A percentile compares a stretch with the other conserved stretches of the same genome.
phyloP scores from a whole-genome alignment of 2,329 filamentous ascomycete genomes.

The Penicillium paneum region DNA sequence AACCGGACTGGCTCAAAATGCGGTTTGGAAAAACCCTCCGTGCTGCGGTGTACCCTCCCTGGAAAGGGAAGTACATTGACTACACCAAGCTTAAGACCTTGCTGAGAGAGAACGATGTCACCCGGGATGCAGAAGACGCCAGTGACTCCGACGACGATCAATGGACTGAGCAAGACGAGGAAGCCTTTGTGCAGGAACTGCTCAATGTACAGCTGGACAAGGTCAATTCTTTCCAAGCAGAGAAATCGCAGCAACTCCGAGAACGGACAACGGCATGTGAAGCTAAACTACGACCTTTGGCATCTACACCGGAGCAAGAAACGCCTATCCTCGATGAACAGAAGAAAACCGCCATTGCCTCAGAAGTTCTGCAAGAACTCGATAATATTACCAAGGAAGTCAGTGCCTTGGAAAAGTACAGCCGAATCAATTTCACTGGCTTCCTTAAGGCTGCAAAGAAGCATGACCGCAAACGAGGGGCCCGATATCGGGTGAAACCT shows the following conservation, averaged over 20 bases:
- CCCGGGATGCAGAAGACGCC: constrained; percentile 37
- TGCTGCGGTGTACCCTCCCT: constrained; percentile 75
- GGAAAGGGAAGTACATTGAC: constrained; percentile 93
- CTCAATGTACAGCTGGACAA: constrained; percentile 94
- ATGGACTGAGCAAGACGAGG: constrained; percentile 95
- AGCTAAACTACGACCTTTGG: constrained; percentile 59
- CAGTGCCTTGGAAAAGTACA: constrained; percentile 91
- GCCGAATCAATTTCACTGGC: constrained; percentile 93
- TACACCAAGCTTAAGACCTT: constrained; percentile 90
- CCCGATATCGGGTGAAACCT: constrained; percentile 81
- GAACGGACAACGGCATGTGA: constrained; percentile 73
- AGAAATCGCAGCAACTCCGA: constrained; percentile 75
- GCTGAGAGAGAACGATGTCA: constrained; percentile 69
- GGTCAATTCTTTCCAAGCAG: constrained; percentile 82
- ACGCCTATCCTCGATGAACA: constrained; percentile 40
- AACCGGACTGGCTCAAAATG: constrained; percentile 56
- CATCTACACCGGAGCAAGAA: constrained; percentile 37
- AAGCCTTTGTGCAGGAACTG: constrained; percentile 88
- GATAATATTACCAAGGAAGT: constrained; percentile 86
- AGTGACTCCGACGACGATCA: constrained; percentile 55
- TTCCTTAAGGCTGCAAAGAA: constrained; percentile 99
- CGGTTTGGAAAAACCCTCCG: constrained; percentile 88
- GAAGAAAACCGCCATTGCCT: constrained; percentile 52
- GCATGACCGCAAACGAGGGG: constrained; percentile 89
- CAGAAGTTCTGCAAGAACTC: constrained; percentile 73